Evolutionary conservation across 2,329 filamentous ascomycete species (phyloP), one percentile per base, ranked within the genome.

Genomic region (Trematosphaeria pertusa): DNA sequence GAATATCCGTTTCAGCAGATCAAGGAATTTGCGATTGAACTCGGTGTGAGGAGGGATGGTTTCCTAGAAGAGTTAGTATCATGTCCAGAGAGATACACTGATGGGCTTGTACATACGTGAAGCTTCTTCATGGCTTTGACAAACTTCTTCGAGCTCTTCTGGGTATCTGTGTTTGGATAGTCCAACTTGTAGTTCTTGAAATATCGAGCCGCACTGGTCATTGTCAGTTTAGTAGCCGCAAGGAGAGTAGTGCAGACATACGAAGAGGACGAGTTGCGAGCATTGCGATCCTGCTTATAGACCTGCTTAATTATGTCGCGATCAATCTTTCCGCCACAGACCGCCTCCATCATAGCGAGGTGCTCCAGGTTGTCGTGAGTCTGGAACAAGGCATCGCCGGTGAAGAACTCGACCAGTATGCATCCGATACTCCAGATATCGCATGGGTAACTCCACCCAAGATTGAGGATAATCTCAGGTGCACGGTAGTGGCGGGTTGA

Each of bases 341-440:
- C 82, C 9, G 78, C 77, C 67, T 87, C 84, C 84, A 87, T 87
- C 84, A 87, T 87, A 28, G 83, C 84, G 36, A 87, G 76, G 65
- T 87, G 84, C 64, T 87, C 84, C 22, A 85, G 77, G 53, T 86
- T 87, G 67, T 87, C 84, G 63, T 87, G 84, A 0, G 84, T 87
- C 64, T 87, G 84, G 72, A 87, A 87, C 2, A 87, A 73, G 33
- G 84, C 84, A 66, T 87, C 84, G 8, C 84, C 84, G 0, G 84
- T 87, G 72, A 84, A 87, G 65, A 87, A 87, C 55, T 87, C 84
- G 22, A 87, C 84, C 9, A 87, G 71, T 44, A 87, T 87, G 56
- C 84, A 87, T 17, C 84, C 84, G 44, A 87, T 86, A 65, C 84
- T 87, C 84, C 84, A 87, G 43, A 87, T 84, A 58, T 87, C 84